These are phyloP conservation scores for Xylariaceae sp. DNA, from an alignment of 2,329 filamentous ascomycete species.

Conservation along the genomic window DNA sequence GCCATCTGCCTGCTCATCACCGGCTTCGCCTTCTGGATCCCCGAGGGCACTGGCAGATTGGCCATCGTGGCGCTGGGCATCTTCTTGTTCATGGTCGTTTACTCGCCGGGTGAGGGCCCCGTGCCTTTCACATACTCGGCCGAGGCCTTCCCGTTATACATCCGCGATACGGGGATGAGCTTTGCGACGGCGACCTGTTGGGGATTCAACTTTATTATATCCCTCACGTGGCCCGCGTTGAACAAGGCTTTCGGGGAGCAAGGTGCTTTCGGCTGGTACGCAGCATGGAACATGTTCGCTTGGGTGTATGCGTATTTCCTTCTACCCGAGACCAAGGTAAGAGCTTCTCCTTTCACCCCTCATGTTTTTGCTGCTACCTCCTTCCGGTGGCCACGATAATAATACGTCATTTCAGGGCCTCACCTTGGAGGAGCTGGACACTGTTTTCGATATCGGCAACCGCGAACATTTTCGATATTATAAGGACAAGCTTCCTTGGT, in stretches of 20 bases:
- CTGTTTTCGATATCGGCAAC: constrained; percentile 14
- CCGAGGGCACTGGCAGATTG: constrained; percentile 38
- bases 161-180: constrained; percentile 57
- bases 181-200: constrained; percentile 46
- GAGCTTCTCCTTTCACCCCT: constrained; percentile 1
- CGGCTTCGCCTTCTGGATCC: constrained; percentile 7
- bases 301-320: constrained; percentile 34
- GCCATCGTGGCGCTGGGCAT: constrained; percentile 57
- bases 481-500: constrained; percentile 13
- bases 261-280: constrained; percentile 44
- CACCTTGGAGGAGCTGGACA: constrained; percentile 17
- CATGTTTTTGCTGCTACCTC: not conserved
- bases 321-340: constrained; percentile 36
- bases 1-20: constrained; percentile 50
- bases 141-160: constrained; percentile 59
- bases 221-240: constrained; percentile 41
- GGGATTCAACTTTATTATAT: constrained; percentile 24
- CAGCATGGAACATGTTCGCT: constrained; percentile 40
- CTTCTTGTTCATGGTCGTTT: constrained; percentile 55
- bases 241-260: constrained; percentile 34
- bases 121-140: constrained; percentile 63
- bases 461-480: constrained; percentile 15
- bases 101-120: constrained; percentile 25
- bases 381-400: not conserved
- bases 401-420: constrained; percentile 4